These are phyloP conservation scores for Ilex asprella DNA, from an alignment of 257 asterid species.

Conservation along the genomic window DNA sequence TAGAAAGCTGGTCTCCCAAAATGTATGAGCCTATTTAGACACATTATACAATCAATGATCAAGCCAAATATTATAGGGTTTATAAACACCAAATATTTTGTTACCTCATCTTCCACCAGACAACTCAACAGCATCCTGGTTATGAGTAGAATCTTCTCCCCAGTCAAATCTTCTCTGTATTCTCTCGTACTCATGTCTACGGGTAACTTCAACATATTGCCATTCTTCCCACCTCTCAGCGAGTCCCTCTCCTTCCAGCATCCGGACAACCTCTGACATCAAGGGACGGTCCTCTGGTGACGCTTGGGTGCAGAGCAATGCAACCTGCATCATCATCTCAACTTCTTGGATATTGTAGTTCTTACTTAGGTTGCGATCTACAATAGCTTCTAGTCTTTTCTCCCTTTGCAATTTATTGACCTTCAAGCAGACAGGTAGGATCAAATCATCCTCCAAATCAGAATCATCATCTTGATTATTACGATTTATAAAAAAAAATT, in stretches of 20 bases:
- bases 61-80: too few species aligned
- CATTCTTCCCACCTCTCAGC: conserved; percentile 93
- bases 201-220: conserved; percentile 67
- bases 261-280: conserved; percentile 91
- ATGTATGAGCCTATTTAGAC: too few species aligned
- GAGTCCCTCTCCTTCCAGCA: conserved; percentile 93
- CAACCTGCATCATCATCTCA: conserved; percentile 96
- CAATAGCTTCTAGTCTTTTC: conserved; percentile 67
- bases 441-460: too few species aligned
- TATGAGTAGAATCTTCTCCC: conserved; percentile 71
- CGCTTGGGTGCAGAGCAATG: conserved; percentile 76
- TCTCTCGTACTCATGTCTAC: conserved; percentile 71
- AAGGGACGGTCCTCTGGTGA: conserved; percentile 94
- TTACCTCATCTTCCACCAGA: conserved; percentile 73
- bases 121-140: conserved; percentile 71
- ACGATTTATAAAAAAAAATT: too few species aligned
- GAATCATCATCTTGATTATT: too few species aligned
- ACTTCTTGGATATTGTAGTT: conserved; percentile 61
- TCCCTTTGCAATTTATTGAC: conserved; percentile 82
- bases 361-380: conserved; percentile 55
- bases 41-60: too few species aligned
- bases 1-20: too few species aligned
- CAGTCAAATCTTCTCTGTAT: conserved; percentile 74
- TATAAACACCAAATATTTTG: too few species aligned
- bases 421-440: conserved; percentile 19